These are phyloP conservation scores for Talaromyces atroroseus DNA, from an alignment of 2,329 filamentous ascomycete genomes.

Conservation along the genomic window DNA sequence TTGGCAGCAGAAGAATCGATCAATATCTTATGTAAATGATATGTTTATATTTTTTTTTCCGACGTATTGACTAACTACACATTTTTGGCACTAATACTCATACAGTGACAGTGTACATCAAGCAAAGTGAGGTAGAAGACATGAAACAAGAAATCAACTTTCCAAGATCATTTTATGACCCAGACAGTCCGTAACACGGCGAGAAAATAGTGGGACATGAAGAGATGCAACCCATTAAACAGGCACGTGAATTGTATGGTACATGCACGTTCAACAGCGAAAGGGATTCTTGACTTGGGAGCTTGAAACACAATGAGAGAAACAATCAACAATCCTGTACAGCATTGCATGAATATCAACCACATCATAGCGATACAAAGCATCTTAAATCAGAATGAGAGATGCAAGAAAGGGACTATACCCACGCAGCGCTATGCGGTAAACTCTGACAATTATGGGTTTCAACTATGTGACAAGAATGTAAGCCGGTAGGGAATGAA, in stretches of 20 bases:
- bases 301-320: conserved; percentile 5
- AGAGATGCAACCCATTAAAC: neutral
- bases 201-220: neutral
- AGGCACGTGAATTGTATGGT: neutral
- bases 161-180: neutral
- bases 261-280: neutral
- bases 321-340: conserved; percentile 15
- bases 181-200: neutral
- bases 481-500: neutral
- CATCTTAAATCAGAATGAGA: conserved; percentile 15
- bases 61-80: neutral
- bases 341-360: conserved; percentile 14
- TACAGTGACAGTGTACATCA: neutral
- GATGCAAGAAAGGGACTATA: conserved; percentile 30
- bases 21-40: neutral
- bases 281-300: neutral
- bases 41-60: neutral
- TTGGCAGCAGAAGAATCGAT: neutral
- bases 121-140: neutral
- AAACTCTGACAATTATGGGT: conserved; percentile 2
- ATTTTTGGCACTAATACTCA: neutral
- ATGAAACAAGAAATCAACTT: neutral
- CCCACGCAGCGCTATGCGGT: conserved; percentile 41
- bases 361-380: neutral
- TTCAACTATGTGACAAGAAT: conserved; percentile 15